Base-by-base conservation (phyloP, 2,329 filamentous ascomycete genomes). In the Penicillium sp. region DNA sequence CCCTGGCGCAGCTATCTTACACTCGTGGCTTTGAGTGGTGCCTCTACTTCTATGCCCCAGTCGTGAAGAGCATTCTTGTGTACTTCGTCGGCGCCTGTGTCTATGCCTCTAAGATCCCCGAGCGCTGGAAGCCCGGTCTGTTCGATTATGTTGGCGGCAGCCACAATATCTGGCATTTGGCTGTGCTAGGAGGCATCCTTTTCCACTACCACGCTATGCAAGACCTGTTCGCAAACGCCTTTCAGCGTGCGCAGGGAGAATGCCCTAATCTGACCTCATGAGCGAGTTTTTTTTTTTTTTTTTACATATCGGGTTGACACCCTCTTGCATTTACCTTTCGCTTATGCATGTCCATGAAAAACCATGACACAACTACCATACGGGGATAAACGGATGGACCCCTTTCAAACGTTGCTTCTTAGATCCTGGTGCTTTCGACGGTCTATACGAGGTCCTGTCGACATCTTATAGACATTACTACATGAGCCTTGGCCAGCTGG, bases 151-250 rank as follows among this genome's bases (percentile, higher is more conserved):
- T 96, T 42, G 95, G 95, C 39, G 93, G 91, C 46, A 96, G 91
- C 74, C 95, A 99, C 78, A 99, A 99, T 75, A 87, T 99, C 57
- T 99, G 95, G 95, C 95, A 99, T 75, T 77, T 96, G 33, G 95
- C 95, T 8, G 95, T 99, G 11, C 80, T 99, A 27, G 91, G 93
- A 16, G 95, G 95, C 11, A 99, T 99, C 56, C 76, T 98, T n/a
- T 98, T 96, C 74, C 95, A 99, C 75, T 99, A 98, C 77, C 83
- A 84, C 22, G 95, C 95, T 19, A 97, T 99, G 93, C 90, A 97
- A 75, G 85, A 92, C 55, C 95, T 99, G 75, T 99, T 99, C 70
- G 83, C 89, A 4, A 84, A 83, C 42, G 90, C 90, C 11, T 93
- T 93, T 75, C 76, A 81, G 63, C 83, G 89, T 58, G 89, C 89